phyloP scores from a whole-genome alignment of 805 yeast species.

The Torulaspora microellipsoides region DNA sequence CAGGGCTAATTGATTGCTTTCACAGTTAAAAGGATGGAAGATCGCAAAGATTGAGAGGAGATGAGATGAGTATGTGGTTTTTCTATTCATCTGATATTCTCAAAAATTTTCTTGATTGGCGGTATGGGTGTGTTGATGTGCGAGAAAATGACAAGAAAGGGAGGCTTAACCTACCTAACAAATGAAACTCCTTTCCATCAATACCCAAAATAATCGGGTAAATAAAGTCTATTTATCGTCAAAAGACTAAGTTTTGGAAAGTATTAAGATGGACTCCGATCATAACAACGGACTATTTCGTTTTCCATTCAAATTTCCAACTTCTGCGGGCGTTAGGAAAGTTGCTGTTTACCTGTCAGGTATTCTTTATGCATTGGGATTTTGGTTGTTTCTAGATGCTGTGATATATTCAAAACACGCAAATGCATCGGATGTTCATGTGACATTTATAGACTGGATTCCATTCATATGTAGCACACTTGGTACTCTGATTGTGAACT shows the following conservation, averaged over 20 bases:
- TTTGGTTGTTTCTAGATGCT: constrained; percentile 87
- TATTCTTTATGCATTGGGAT: constrained; percentile 74
- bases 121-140: neutral
- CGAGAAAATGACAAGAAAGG: neutral
- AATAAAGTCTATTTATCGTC: too few relatives aligned
- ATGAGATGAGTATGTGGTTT: constrained; percentile 10
- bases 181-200: too few relatives aligned
- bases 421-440: constrained; percentile 82
- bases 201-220: too few relatives aligned
- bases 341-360: constrained; percentile 77
- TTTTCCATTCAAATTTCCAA: constrained; percentile 63
- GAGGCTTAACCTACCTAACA: too few relatives aligned
- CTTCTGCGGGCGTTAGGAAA: constrained; percentile 64
- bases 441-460: constrained; percentile 92
- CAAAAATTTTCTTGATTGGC: constrained; percentile 3
- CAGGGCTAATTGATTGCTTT: too few relatives aligned
- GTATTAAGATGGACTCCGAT: constrained; percentile 32
- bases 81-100: neutral
- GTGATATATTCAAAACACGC: constrained; percentile 79
- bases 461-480: constrained; percentile 84
- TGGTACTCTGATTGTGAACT: constrained; percentile 75
- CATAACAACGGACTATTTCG: constrained; percentile 55
- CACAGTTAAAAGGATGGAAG: too few relatives aligned
- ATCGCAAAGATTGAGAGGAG: constrained; percentile 14
- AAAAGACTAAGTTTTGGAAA: too few relatives aligned